Conservation (phyloP, 1,284 basidiomycete species). For the Ustilago lituana region DNA sequence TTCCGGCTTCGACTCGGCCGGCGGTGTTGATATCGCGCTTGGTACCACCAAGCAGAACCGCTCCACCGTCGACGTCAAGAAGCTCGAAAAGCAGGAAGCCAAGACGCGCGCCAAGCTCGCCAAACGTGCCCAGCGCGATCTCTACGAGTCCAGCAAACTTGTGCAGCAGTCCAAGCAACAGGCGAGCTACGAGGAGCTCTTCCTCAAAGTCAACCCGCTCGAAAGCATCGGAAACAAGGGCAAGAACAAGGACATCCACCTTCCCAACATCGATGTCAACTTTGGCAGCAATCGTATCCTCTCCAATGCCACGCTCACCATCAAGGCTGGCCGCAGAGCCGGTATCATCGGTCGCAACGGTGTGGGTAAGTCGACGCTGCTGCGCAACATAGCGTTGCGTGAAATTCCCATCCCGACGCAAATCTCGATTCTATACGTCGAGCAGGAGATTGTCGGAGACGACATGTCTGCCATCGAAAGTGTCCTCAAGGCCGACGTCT, state of each 20-base stretch:
- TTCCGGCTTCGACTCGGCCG: conserved; percentile 62
- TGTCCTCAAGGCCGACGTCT: conserved; percentile 77
- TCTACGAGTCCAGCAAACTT: conserved; percentile 95
- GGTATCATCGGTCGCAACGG: conserved; percentile 76
- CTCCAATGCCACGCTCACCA: conserved; percentile 71
- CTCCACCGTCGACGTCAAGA: conserved; percentile 96
- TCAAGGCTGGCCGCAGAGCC: conserved; percentile 60
- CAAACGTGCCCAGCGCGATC: conserved; percentile 81
- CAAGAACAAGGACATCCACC: conserved; percentile 80
- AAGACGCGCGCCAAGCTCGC: conserved; percentile 98
- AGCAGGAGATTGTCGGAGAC: conserved; percentile 89
- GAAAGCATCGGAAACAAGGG: conserved; percentile 82
- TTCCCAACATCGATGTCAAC: conserved; percentile 84
- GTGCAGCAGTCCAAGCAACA: conserved; percentile 92
- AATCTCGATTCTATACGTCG: conserved; percentile 96
- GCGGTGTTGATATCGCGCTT: conserved; percentile 77
- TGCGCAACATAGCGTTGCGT: conserved; percentile 92
- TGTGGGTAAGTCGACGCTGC: conserved; percentile 94
- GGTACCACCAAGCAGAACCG: conserved; percentile 92
- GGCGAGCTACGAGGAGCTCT: conserved; percentile 96
- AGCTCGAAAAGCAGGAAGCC: conserved; percentile 97
- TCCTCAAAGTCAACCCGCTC: conserved; percentile 98
- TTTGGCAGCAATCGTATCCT: conserved; percentile 87
- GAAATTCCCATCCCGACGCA: conserved; percentile 82
- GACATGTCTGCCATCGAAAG: conserved; percentile 91